Evolutionary conservation across 2,329 filamentous ascomycete species (phyloP), one percentile per base, ranked within the genome.

Genomic region (Aphanocladium album): DNA sequence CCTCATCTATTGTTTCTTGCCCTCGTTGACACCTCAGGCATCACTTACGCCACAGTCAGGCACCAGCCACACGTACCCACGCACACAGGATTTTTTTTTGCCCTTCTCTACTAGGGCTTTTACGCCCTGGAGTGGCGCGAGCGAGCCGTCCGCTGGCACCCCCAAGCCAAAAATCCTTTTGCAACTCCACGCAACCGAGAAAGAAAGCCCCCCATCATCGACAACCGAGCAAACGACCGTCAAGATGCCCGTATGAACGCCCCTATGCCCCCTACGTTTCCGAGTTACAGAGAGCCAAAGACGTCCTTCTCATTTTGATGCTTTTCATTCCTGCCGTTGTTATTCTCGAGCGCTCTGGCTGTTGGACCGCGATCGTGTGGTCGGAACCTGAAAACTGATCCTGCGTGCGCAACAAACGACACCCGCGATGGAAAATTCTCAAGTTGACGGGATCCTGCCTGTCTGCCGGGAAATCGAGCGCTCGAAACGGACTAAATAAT

Each of bases 221-320:
- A 61, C 68, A 70, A 70, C 61, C 67, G 70, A 72, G 37, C 41
- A 67, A 69, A 71, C 70, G 68, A 67, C 72, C 70, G 67, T 65
- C 73, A 77, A 73, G 68, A 77, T 77, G 75, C 73, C 75, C 71
- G 75, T 77, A 77, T 66, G 75, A 63, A 55, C 51, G 58, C 60
- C 54, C 59, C 57, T 58, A 25, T 57, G 33, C 33, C 62, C 30
- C 17, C 16, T 33, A 12, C 27, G 19, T 21, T 56, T 19, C 5
- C 17, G 30, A 60, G 7, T 35, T 23, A 7, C 43, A 57, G 16
- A 45, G 4, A 45, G 17, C 4, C 9, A 11, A 9, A 39, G 21
- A 37, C 14, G 37, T 39, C 35, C 16, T 17, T 39, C 4, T 39
- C 16, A 6, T 17, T 39, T 39, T 39, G 35, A 39, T 39, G 35